Evolutionary conservation across 2,329 filamentous ascomycete genomes (phyloP), one percentile per base, ranked within the genome.

Genomic region (Pseudopithomyces maydicus): DNA sequence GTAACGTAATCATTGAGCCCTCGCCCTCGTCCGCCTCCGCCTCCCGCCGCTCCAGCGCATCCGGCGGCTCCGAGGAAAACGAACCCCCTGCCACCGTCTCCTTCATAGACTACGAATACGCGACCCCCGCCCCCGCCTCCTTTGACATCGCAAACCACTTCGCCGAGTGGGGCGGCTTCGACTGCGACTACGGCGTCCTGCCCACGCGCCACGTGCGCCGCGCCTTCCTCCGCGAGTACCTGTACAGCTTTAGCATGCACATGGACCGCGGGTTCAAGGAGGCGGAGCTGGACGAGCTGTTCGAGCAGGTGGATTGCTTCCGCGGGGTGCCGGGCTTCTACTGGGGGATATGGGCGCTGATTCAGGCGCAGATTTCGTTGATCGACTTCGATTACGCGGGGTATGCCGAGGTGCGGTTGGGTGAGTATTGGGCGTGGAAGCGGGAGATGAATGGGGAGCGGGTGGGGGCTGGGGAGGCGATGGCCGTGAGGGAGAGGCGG

Each of bases 101-200:
- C 71, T 98, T 99, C 78, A 99, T 99, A 75, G 95, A 99, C 79
- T 99, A 98, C 80, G 95, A 99, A 77, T 99, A 99, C 77, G 92
- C 93, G 14, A 95, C 92, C 4, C 93, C 95, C 2, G 94, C 93
- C 0, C 94, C 94, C 1, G 92, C 93, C 3, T 93, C 94, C 1
- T 99, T 99, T 77, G 95, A 99, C 75, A 88, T 99, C 66, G 90
- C 94, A 49, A 99, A 99, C 79, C 95, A 99, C 81, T 97, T 99
- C 74, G 92, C 95, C 46, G 95, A 99, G 79, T 99, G 95, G 94
- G 93, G 90, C 58, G 95, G 95, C 55, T 97, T 97, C 71, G 92
- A 96, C 68, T 99, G 95, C 81, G 92, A 98, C 77, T 93, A 90
- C 79, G 86, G 80, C 68, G 88, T 89, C 65, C 84, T 98, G 55